These are phyloP conservation scores for Nothopassalora personata DNA, from an alignment of 2,329 filamentous ascomycete genomes.

Conservation along the genomic window DNA sequence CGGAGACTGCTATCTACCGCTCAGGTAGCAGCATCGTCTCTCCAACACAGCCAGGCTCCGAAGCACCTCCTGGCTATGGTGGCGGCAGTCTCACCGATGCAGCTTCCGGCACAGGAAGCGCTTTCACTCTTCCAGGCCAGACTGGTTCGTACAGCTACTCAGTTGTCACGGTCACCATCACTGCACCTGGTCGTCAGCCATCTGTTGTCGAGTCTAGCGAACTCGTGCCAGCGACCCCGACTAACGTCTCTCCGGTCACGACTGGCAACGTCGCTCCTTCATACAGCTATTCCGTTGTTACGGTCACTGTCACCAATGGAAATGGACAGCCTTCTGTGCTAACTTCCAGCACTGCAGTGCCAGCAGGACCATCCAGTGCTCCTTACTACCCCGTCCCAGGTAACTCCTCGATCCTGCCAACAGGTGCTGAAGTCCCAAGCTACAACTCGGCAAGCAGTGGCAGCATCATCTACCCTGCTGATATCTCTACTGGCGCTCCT, in stretches of 20 bases:
- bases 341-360: conserved; percentile 10
- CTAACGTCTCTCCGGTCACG: background rate
- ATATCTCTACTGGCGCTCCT: background rate
- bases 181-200: conserved; percentile 4
- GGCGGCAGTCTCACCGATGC: conserved; percentile 3
- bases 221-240: conserved; percentile 8
- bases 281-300: conserved; percentile 13
- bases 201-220: conserved; percentile 6
- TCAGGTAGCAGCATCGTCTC: conserved; percentile 12
- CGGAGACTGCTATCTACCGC: conserved; percentile 6
- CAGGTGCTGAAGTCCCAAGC: conserved; percentile 4
- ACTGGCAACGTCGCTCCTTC: conserved; percentile 8
- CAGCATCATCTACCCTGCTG: conserved; percentile 1
- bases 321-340: conserved; percentile 10
- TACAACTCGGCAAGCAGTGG: background rate
- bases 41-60: conserved; percentile 11
- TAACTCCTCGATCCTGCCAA: conserved; percentile 6
- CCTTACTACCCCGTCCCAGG: conserved; percentile 10
- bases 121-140: conserved; percentile 15
- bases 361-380: conserved; percentile 6
- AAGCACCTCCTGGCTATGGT: conserved; percentile 11
- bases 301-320: conserved; percentile 11
- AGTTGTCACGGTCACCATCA: conserved; percentile 17
- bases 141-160: conserved; percentile 14
- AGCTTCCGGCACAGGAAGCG: conserved; percentile 5